Base-by-base conservation (phyloP, 441 rosid genomes). In the Pelargonium cotyledonis region DNA sequence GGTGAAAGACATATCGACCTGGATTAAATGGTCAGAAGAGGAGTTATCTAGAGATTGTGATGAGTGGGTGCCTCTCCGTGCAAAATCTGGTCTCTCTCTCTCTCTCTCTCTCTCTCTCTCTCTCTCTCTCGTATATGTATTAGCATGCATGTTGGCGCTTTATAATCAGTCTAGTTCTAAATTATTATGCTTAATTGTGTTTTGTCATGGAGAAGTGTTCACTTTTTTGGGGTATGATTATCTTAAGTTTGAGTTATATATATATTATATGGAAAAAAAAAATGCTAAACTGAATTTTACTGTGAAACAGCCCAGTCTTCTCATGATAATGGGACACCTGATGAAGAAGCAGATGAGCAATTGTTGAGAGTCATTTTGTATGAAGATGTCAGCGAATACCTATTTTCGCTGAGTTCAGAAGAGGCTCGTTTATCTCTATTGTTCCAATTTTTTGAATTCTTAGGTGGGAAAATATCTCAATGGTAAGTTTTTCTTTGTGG, bases 21-120 rank as follows among this genome's bases (percentile, higher is more conserved):
- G 99, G 99, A 68, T 80, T 74, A 87, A 84, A 80, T 94, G 99
- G 97, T 85, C 88, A 5, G 83, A 85, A 75, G 96, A 88, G 77
- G 99, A 91, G 85, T 81, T 73, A 49, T 82, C 80, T 46, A 85
- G 99, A 77, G 97, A 91, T 77, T 75, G 77, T 41, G 78, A 65
- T 73, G 96, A 87, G 35, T 94, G 99, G 99, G 85, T 88, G 92
- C 99, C 97, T 72, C 72, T 89, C 71, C 94, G 75, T 71, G 61
- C 77, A 62, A 84, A 85, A 76, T 72, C 84, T 70, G 92, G 96
- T 86, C 73, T 76, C 75, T 49, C 75, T 68, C 65, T 66, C 10
- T 73, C 57, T 41, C 44, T 2, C 26, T 12, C 7, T 49, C 23
- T 29, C n/a, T n/a, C 9, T 18, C 64, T 66, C 14, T 31, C n/a